These are phyloP conservation scores for Myriosclerotinia curreyana DNA, from an alignment of 2,329 filamentous ascomycete genomes.

Conservation along the genomic window DNA sequence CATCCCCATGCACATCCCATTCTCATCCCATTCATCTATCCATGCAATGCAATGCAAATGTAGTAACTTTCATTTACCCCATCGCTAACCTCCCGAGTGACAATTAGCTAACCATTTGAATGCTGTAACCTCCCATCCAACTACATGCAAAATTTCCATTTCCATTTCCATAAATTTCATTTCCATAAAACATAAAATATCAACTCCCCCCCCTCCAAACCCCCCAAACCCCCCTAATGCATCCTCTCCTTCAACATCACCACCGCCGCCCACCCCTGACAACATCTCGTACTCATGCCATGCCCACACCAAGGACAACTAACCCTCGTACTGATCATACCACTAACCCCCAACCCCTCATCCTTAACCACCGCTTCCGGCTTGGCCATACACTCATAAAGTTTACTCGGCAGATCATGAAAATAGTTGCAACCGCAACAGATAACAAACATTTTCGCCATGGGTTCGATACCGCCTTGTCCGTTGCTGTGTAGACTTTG, in stretches of 20 bases:
- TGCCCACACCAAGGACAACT: constrained; percentile 71
- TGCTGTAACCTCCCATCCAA: too few species aligned
- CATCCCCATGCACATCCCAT: too few species aligned
- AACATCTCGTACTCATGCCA: constrained; percentile 66
- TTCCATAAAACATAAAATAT: too few species aligned
- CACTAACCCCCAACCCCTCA: constrained; percentile 51
- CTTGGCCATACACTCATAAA: constrained; percentile 63
- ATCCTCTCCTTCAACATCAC: constrained; percentile 64
- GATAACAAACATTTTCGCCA: constrained; percentile 63
- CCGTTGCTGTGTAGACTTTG: constrained; percentile 14
- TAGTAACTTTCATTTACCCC: too few species aligned
- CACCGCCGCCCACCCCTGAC: constrained; percentile 64
- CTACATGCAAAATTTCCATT: too few species aligned
- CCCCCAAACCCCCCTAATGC: constrained; percentile 40
- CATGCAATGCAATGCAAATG: too few species aligned
- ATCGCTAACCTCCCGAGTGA: too few species aligned
- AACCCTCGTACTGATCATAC: constrained; percentile 58
- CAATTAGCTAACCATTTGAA: too few species aligned
- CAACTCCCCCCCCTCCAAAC: too few species aligned
- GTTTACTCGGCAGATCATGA: constrained; percentile 62
- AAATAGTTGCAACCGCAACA: constrained; percentile 63
- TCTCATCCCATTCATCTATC: too few species aligned
- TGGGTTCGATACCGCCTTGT: constrained; percentile 27
- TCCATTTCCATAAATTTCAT: too few species aligned
- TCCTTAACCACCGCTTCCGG: constrained; percentile 55